A percentile compares a stretch with the other conserved stretches of the same genome.
Conservation (phyloP, 2,329 filamentous ascomycete species). For the Fusarium musae region DNA sequence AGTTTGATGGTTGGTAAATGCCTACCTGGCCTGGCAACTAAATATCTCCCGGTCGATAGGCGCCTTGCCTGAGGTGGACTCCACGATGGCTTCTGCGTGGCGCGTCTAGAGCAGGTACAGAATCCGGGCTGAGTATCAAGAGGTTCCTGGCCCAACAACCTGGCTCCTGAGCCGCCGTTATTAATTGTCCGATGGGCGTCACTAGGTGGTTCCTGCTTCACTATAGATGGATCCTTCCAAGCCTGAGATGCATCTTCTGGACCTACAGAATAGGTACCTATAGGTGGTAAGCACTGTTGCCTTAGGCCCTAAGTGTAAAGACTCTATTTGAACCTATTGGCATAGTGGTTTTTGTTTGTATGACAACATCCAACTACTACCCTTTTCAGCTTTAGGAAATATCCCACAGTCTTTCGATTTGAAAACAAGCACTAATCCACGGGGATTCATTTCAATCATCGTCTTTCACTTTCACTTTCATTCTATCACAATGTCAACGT, state of each 20-base stretch:
- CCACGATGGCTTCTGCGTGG: slow-evolving; percentile 22
- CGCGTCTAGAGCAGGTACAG: not conserved
- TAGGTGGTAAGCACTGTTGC: not conserved
- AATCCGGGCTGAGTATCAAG: not conserved
- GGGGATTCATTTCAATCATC: not conserved
- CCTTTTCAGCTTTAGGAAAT: not conserved
- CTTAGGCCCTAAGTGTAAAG: not conserved
- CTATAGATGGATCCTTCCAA: not conserved
- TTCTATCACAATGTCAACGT: slow-evolving; percentile 40
- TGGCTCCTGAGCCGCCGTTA: slow-evolving; percentile 5
- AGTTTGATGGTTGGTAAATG: not conserved
- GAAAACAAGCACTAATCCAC: not conserved
- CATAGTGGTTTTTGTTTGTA: not conserved
- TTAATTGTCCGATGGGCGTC: not conserved
- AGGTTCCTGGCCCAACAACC: slow-evolving; percentile 17
- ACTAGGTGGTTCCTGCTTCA: not conserved
- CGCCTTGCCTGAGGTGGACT: not conserved
- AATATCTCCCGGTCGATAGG: not conserved
- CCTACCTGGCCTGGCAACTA: not conserved
- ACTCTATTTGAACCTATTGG: not conserved
- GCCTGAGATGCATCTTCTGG: not conserved
- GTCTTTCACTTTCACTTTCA: not conserved
- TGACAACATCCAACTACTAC: not conserved
- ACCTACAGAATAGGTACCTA: not conserved
- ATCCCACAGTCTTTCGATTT: not conserved